These are phyloP conservation scores for Cercospora janseana DNA, from an alignment of 2,329 filamentous ascomycete species.

Conservation along the genomic window DNA sequence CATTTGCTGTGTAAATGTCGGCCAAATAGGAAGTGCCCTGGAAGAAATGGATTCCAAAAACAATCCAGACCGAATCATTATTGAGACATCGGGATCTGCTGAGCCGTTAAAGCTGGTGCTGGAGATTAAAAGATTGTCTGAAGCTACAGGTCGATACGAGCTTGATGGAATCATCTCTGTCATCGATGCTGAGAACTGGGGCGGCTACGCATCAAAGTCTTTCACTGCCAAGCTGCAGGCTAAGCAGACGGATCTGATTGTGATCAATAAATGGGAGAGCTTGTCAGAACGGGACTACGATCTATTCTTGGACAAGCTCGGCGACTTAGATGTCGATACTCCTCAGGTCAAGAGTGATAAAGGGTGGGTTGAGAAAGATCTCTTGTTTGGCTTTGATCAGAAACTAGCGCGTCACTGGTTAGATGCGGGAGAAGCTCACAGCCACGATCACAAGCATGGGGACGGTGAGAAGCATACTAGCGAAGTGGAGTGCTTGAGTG, in stretches of 20 bases:
- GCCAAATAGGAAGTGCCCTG: constrained; percentile 79
- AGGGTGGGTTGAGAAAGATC: constrained; percentile 72
- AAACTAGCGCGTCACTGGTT: constrained; percentile 61
- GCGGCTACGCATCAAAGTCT: constrained; percentile 85
- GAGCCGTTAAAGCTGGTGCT: constrained; percentile 82
- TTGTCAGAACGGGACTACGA: constrained; percentile 73
- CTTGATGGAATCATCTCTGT: constrained; percentile 88
- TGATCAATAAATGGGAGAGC: constrained; percentile 90
- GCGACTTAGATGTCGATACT: constrained; percentile 75
- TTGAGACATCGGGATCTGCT: constrained; percentile 88
- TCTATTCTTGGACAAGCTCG: constrained; percentile 71
- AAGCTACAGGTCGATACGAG: constrained; percentile 67
- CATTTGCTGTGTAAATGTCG: constrained; percentile 98
- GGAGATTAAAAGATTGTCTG: constrained; percentile 76
- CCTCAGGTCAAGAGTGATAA: constrained; percentile 77
- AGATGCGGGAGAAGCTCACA: constrained; percentile 40
- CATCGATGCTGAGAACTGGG: constrained; percentile 93
- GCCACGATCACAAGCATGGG: constrained; percentile 44
- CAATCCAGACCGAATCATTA: constrained; percentile 77
- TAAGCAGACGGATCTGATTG: constrained; percentile 81
- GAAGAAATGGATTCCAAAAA: constrained; percentile 64
- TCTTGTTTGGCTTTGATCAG: constrained; percentile 85
- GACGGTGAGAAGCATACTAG: constrained; percentile 61
- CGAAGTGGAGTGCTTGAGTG: constrained; percentile 87
- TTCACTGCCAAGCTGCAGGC: constrained; percentile 88